These are phyloP conservation scores for Trypanosomatidae sp. DNA, from an alignment of 208 protist genomes.

Conservation along the genomic window DNA sequence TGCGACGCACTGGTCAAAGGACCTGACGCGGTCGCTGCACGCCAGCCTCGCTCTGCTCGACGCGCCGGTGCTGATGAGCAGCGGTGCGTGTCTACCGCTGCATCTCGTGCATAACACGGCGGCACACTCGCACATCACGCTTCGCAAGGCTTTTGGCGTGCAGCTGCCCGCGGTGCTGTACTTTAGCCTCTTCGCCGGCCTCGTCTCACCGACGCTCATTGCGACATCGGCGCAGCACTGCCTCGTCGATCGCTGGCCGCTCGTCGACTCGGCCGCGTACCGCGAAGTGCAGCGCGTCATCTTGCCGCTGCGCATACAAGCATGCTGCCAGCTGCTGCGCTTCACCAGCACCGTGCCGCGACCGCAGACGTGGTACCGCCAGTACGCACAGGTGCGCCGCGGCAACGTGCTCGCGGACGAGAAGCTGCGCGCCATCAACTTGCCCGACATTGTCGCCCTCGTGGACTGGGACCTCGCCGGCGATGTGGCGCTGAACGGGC, in stretches of 20 bases:
- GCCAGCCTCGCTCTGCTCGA: conserved; percentile 36
- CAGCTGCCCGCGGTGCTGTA: conserved; percentile 44
- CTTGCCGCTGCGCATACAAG: conserved; percentile 64
- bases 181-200: conserved; percentile 56
- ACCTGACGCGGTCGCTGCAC: conserved; percentile 13
- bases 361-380: conserved; percentile 3
- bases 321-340: conserved; percentile 40
- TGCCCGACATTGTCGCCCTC: conserved; percentile 34
- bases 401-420: background rate
- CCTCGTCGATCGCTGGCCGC: conserved; percentile 70
- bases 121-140: conserved; percentile 5
- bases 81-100: conserved; percentile 14
- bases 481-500: conserved; percentile 2
- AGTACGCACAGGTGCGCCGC: conserved; percentile 2
- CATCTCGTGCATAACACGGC: conserved; percentile 16
- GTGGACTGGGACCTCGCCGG: conserved; percentile 34
- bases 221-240: conserved; percentile 32
- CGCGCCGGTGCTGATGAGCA: conserved; percentile 26
- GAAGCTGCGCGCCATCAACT: conserved; percentile 5
- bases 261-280: conserved; percentile 66
- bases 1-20: too few relatives aligned
- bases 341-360: background rate
- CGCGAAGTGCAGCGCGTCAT: conserved; percentile 49
- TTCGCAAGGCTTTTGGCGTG: conserved; percentile 34
- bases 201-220: conserved; percentile 42